Conservation (phyloP, 495 filamentous ascomycete species). For the Clohesyomyces aquaticus region DNA sequence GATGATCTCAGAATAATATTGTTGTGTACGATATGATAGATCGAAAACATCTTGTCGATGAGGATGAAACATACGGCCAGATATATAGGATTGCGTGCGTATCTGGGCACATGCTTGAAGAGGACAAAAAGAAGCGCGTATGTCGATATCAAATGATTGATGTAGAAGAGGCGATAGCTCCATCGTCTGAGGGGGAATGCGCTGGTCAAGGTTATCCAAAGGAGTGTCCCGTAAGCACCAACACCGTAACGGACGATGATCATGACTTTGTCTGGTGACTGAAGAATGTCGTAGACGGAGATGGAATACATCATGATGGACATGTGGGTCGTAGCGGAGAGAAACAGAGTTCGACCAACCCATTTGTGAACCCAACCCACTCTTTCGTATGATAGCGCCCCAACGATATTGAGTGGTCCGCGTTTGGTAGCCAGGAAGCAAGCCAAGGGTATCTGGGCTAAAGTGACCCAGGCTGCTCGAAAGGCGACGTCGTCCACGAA, state of each 20-base stretch:
- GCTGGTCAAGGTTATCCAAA: constrained; percentile 39
- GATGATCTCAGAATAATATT: constrained; percentile 7
- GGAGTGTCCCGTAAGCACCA: constrained; percentile 37
- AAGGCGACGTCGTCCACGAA: constrained; percentile 42
- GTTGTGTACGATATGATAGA: constrained; percentile 27
- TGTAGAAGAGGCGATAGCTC: constrained; percentile 26
- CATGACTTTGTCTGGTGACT: constrained; percentile 38
- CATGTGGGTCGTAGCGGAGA: constrained; percentile 43
- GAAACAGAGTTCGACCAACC: constrained; percentile 38
- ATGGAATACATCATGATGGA: constrained; percentile 37
- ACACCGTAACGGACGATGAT: constrained; percentile 42
- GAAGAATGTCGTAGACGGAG: constrained; percentile 36
- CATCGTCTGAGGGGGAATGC: constrained; percentile 30
- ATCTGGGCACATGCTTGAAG: constrained; percentile 38
- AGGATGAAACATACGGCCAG: constrained; percentile 28
- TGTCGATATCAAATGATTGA: constrained; percentile 29
- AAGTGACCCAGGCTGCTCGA: constrained; percentile 43
- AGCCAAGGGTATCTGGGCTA: constrained; percentile 42
- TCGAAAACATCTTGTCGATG: constrained; percentile 29
- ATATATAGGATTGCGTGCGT: constrained; percentile 37
- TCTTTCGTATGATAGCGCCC: constrained; percentile 42
- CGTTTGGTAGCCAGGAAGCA: constrained; percentile 41
- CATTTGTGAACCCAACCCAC: constrained; percentile 45
- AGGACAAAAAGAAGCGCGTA: constrained; percentile 37
- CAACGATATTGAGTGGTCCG: constrained; percentile 35